Conservation (phyloP, 2,329 filamentous ascomycete species). For the Venturia nashicola region DNA sequence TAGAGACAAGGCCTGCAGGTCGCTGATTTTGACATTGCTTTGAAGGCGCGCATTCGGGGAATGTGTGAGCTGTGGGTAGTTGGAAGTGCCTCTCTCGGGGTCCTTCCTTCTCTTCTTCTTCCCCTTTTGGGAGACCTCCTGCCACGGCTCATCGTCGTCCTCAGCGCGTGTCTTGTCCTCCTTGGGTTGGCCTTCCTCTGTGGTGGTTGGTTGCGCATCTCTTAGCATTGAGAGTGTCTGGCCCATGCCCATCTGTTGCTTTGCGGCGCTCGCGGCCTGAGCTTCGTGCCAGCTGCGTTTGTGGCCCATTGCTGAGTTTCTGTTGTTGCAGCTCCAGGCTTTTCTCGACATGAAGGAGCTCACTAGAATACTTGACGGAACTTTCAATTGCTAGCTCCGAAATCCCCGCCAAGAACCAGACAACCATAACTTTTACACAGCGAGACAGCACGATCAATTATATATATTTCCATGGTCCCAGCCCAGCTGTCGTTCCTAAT, state of each 20-base stretch:
- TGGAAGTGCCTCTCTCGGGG: slow-evolving; percentile 14
- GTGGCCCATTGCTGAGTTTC: neutral
- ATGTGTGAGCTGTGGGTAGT: slow-evolving; percentile 42
- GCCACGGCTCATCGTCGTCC: slow-evolving; percentile 9
- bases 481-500: too few relatives aligned
- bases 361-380: neutral
- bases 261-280: neutral
- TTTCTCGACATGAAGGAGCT: neutral
- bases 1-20: slow-evolving; percentile 45
- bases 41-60: slow-evolving; percentile 40
- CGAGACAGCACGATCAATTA: too few relatives aligned
- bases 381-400: neutral
- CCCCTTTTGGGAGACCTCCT: slow-evolving; percentile 4
- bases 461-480: too few relatives aligned
- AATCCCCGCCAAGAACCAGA: too few relatives aligned
- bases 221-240: neutral
- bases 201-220: slow-evolving; percentile 16
- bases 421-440: too few relatives aligned
- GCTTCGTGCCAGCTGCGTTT: slow-evolving; percentile 9
- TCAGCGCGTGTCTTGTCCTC: slow-evolving; percentile 11
- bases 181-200: slow-evolving; percentile 18
- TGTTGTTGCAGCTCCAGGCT: neutral
- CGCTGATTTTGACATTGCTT: slow-evolving; percentile 42
- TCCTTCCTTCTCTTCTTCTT: slow-evolving; percentile 7
- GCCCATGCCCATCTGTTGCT: slow-evolving; percentile 1